Evolutionary conservation across 148 eudicot genomes (phyloP), one percentile per base, ranked within the genome.

Genomic region (Fagopyrum esculentum): DNA sequence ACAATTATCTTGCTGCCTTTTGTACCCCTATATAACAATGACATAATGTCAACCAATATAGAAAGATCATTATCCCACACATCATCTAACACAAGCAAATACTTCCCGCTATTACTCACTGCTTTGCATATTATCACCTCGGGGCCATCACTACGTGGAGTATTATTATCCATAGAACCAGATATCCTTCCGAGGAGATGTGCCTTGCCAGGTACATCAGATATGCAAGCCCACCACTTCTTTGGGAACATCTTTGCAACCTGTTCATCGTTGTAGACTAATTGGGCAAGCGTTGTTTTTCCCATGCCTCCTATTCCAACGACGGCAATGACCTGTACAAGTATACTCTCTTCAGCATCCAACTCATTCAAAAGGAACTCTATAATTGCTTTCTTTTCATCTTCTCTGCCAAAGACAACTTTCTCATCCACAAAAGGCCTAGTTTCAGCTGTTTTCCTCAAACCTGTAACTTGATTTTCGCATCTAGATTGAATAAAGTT

Each of bases 141-240:
- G 0, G 3, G 68, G 26, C 26, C 26, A 15, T 76, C 46, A 2
- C 10, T 48, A 69, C 15, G 1, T 45, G 0, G 44, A 45, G 1
- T 26, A 45, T 0, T 45, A 6, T 45, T n/a, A n/a, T 48, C 4
- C 6, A 72, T 6, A 17, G 79, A 63, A 45, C 17, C 45, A 11
- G 57, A 0, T 4, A 83, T 69, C 63, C 55, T 73, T 30, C 6
- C 4, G 12, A 74, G 12, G 10, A 79, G 12, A 4, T 17, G 43
- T 46, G 26, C 35, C 66, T 66, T 26, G 8, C 60, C 77, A n/a
- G 73, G 19, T 3, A 2, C 4, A 10, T 82, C 74, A 11, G 77
- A 70, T 3, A 80, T 77, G 71, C 64, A 76, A 60, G 57, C 78
- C 85, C 85, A 83, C 47, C 75, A 49, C 66, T 52, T 83, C 8